Base-by-base conservation (phyloP, 2,329 filamentous ascomycete species). In the Nigrospora sphaerica region DNA sequence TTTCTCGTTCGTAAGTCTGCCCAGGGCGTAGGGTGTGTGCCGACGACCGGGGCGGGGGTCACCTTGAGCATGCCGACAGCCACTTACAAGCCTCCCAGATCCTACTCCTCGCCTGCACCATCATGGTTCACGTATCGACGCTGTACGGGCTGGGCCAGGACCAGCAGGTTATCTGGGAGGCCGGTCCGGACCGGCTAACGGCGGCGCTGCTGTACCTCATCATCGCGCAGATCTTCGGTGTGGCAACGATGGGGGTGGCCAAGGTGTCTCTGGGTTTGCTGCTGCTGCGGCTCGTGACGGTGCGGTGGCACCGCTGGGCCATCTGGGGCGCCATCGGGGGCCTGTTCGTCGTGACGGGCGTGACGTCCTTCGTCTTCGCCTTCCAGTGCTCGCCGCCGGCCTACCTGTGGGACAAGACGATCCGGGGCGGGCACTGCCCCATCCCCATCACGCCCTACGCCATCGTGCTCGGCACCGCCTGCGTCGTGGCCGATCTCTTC, bases 401-500 rank as follows among this genome's bases (percentile, higher is more conserved):
- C 3, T 46, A 35, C 32, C 32, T 46, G 32, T 46, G 44, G 44
- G 44, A 46, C 44, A 39, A 39, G 37, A 39, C 36, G 13, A 39
- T 46, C 17, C 6, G 23, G 3, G 14, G 14, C 14, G 44, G 38
- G 7, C 13, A n/a, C 7, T 46, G 38, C 10, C 18, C 44, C 9
- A 39, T 42, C 37, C 31, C 23, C 37, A 33, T 40, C 32, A 28
- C 28, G 16, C 37, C 31, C n/a, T 23, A 40, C 33, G 31, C 44
- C 19, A 34, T 40, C 13, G 31, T 32, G 9, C 31, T 40, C 9
- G 44, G 44, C 14, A 16, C 32, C 12, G 31, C 31, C 18, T 46
- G 36, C 19, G 44, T 46, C 13, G 38, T 33, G 6, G 37, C 38
- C 38, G 44, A 46, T n/a, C 32, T 46, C n/a, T 46, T 46, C 44